These are phyloP conservation scores for Sophora flavescens DNA, from an alignment of 306 rosid species.

Conservation along the genomic window DNA sequence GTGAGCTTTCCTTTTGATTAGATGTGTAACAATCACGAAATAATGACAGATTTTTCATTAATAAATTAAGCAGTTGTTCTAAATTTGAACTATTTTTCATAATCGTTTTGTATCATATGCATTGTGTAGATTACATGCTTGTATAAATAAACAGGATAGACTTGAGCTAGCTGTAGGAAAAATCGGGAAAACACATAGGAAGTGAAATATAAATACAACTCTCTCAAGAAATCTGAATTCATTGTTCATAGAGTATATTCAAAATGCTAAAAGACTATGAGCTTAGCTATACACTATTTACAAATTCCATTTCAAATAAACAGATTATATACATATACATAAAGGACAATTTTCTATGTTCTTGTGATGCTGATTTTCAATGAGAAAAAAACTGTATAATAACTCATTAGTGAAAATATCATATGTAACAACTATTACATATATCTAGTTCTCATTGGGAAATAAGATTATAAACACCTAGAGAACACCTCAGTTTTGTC, in stretches of 20 bases:
- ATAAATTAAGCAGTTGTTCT: background rate
- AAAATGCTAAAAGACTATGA: conserved; percentile 8
- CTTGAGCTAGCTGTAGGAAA: too few relatives aligned
- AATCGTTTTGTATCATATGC: background rate
- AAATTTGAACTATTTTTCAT: background rate
- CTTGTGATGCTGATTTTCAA: too few relatives aligned
- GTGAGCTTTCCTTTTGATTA: background rate
- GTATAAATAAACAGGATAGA: too few relatives aligned
- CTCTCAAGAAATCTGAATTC: background rate
- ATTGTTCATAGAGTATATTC: background rate
- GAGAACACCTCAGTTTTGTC: too few relatives aligned
- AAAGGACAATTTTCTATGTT: background rate
- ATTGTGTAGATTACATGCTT: background rate
- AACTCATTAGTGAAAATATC: too few relatives aligned
- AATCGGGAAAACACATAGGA: background rate
- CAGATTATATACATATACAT: conserved; percentile 51
- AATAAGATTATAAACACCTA: too few relatives aligned
- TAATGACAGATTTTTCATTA: background rate
- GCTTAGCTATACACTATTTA: background rate
- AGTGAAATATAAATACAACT: background rate
- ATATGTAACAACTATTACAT: too few relatives aligned
- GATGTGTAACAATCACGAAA: background rate
- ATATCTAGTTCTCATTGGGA: too few relatives aligned
- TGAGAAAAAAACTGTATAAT: too few relatives aligned
- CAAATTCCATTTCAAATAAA: conserved; percentile 41